A percentile compares a stretch with the other conserved stretches of the same genome.
Conservation (phyloP, 345 rosid genomes). For the Eucalyptus pumila region DNA sequence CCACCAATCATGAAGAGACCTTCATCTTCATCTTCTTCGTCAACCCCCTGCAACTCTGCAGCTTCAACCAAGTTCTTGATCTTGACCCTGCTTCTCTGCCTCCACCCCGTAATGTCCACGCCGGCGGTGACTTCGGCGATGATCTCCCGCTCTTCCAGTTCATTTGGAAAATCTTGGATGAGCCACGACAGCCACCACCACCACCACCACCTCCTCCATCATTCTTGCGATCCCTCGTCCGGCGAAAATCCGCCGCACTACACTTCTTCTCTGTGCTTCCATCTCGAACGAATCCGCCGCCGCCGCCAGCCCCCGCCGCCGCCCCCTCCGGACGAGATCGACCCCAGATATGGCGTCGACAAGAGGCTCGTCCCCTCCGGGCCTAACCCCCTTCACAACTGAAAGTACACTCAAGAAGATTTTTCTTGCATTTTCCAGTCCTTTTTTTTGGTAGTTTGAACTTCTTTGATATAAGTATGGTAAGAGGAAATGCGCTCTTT, state of each 20-base stretch:
- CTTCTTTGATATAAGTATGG: not conserved
- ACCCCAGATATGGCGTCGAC: slow-evolving; percentile 52
- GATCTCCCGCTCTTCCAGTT: not conserved
- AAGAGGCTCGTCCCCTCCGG: slow-evolving; percentile 63
- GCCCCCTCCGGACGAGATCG: slow-evolving; percentile 15
- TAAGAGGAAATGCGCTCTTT: not conserved
- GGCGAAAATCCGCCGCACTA: not conserved
- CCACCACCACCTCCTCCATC: not conserved
- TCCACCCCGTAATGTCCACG: not conserved
- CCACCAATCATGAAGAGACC: not conserved
- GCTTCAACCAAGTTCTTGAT: not conserved
- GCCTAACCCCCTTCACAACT: slow-evolving; percentile 70
- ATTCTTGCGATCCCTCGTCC: slow-evolving; percentile 21
- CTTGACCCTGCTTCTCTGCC: not conserved
- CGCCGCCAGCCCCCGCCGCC: not conserved
- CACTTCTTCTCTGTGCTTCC: slow-evolving; percentile 18
- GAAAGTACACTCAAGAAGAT: not conserved
- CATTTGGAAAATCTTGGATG: not conserved
- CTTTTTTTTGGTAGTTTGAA: not conserved
- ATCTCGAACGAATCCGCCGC: slow-evolving; percentile 14
- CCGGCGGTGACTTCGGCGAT: not conserved
- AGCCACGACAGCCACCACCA: not conserved
- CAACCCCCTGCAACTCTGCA: not conserved
- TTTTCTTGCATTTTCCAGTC: not conserved
- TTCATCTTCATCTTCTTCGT: not conserved